A percentile compares a stretch with the other conserved stretches of the same genome.
phyloP scores from a whole-genome alignment of 78 protist genomes.

The Dictyostelium citrinum region DNA sequence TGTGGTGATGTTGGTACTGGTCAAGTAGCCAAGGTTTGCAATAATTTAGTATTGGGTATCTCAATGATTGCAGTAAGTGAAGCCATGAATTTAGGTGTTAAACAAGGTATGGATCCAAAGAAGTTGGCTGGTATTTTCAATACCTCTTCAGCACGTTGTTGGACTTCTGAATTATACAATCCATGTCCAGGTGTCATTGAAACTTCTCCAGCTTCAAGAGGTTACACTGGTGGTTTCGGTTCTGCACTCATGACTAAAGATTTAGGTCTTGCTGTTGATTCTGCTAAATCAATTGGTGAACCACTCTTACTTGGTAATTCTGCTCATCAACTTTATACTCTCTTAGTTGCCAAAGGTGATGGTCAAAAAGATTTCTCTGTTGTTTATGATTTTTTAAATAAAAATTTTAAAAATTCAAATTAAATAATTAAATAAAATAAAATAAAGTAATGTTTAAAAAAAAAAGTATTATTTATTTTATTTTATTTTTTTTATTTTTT shows the following conservation, averaged over 20 bases:
- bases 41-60: slow-evolving; percentile 92
- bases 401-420: slow-evolving; percentile 13
- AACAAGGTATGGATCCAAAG: slow-evolving; percentile 93
- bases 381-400: slow-evolving; percentile 78
- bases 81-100: slow-evolving; percentile 92
- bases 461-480: not conserved
- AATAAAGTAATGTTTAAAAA: not conserved
- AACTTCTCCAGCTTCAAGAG: slow-evolving; percentile 80
- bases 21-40: slow-evolving; percentile 93
- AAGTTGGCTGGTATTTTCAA: slow-evolving; percentile 92
- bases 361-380: slow-evolving; percentile 79
- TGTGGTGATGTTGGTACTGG: slow-evolving; percentile 90
- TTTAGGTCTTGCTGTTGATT: slow-evolving; percentile 88
- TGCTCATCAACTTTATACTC: slow-evolving; percentile 79
- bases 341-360: slow-evolving; percentile 53
- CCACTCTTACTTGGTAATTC: slow-evolving; percentile 78
- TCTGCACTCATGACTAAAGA: slow-evolving; percentile 93
- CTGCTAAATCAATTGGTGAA: slow-evolving; percentile 82
- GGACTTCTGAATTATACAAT: slow-evolving; percentile 96
- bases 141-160: slow-evolving; percentile 93
- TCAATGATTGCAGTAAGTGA: slow-evolving; percentile 92
- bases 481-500: not conserved
- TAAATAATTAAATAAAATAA: not conserved
- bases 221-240: slow-evolving; percentile 96
- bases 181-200: slow-evolving; percentile 95